A percentile compares a stretch with the other conserved stretches of the same genome.
These are phyloP conservation scores for Peronosclerospora sorghi DNA, from an alignment of 352 stramenopile genomes.

Conservation along the genomic window DNA sequence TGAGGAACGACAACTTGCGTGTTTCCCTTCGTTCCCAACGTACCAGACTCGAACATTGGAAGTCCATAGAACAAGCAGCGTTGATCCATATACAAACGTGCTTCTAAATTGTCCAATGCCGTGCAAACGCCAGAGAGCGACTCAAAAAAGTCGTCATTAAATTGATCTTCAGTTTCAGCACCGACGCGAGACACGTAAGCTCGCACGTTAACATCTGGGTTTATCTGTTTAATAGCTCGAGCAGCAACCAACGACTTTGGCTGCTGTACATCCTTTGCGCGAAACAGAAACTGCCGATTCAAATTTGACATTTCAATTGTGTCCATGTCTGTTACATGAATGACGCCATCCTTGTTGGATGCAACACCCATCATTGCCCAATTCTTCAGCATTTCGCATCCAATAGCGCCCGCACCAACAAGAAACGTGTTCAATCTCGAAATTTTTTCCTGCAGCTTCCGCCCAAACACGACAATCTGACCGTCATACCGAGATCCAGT, in stretches of 20 bases:
- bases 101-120: conserved; percentile 98
- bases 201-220: conserved; percentile 88
- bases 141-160: conserved; percentile 98
- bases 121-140: conserved; percentile 93
- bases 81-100: conserved; percentile 95
- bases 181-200: conserved; percentile 81
- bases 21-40: conserved; percentile 98
- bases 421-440: conserved; percentile 91
- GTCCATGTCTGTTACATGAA: conserved; percentile 99
- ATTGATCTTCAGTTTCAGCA: conserved; percentile 93
- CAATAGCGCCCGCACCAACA: conserved; percentile 97
- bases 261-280: conserved; percentile 93
- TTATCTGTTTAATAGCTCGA: conserved; percentile 91
- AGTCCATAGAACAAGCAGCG: conserved; percentile 94
- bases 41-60: conserved; percentile 98
- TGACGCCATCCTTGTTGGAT: conserved; percentile 66
- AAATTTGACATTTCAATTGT: conserved; percentile 99
- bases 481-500: conserved; percentile 87
- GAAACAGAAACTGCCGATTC: conserved; percentile 98
- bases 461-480: conserved; percentile 87
- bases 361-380: conserved; percentile 98
- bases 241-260: conserved; percentile 93
- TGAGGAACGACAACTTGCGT: conserved; percentile 87
- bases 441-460: conserved; percentile 68
- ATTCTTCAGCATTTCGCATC: conserved; percentile 99